Conservation (phyloP, 805 yeast species). For the Saccharomycopsis javanensis region DNA sequence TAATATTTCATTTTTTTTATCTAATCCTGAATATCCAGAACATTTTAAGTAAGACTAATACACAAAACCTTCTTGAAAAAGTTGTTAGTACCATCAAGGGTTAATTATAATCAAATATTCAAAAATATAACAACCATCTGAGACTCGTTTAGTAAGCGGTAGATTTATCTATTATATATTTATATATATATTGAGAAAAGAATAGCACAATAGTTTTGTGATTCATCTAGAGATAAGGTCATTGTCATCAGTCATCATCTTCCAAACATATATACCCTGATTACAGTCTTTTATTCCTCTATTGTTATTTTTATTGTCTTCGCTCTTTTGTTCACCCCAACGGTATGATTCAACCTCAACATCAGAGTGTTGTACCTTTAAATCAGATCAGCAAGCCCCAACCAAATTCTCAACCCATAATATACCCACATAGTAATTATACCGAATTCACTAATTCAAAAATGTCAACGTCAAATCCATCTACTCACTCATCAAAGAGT, state of each 20-base stretch:
- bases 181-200: no score
- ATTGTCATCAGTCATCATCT: no score
- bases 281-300: background rate
- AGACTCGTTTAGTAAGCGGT: no score
- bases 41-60: no score
- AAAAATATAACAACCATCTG: no score
- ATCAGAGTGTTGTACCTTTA: background rate
- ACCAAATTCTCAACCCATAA: background rate
- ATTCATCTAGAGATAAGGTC: no score
- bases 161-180: no score
- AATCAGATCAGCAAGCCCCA: background rate
- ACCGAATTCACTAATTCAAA: background rate
- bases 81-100: no score
- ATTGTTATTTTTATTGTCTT: background rate
- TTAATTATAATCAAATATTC: no score
- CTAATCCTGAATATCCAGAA: background rate
- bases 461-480: background rate
- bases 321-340: background rate
- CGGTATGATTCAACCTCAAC: background rate
- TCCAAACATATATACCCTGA: no score
- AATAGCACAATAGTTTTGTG: no score
- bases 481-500: background rate
- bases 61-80: no score
- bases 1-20: background rate
- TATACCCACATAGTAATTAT: background rate